Percentiles rank a stretch among this genome's conserved stretches.
Evolutionary conservation across 2,329 filamentous ascomycete species (phyloP).

Genomic region (Botrytis paeoniae): DNA sequence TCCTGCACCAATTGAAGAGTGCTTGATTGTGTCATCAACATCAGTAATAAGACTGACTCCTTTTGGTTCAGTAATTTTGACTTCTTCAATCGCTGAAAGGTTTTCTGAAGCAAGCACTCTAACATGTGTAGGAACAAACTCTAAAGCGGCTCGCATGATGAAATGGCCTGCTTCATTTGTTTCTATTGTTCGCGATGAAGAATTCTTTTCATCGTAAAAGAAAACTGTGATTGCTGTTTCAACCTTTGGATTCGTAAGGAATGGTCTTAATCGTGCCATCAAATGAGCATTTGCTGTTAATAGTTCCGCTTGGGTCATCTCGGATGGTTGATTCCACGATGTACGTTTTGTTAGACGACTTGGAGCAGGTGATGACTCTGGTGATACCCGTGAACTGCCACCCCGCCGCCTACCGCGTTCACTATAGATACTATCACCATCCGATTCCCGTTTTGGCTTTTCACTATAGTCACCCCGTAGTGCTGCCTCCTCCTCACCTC

Average conservation of each 20-base stretch:
- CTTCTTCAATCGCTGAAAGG: constrained; percentile 74
- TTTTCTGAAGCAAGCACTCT: constrained; percentile 82
- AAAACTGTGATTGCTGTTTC: constrained; percentile 83
- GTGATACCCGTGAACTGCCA: constrained; percentile 25
- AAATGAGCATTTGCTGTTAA: constrained; percentile 79
- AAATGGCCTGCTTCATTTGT: constrained; percentile 94
- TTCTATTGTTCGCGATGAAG: constrained; percentile 77
- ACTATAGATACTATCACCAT: constrained; percentile 36
- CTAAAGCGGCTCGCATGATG: constrained; percentile 70
- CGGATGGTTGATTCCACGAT: constrained; percentile 42
- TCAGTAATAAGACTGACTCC: constrained; percentile 95
- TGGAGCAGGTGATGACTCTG: constrained; percentile 36
- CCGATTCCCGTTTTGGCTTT: constrained; percentile 48
- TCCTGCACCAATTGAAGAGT: constrained; percentile 83
- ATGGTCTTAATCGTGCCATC: constrained; percentile 83
- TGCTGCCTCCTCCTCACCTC: constrained; percentile 68
- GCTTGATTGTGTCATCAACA: constrained; percentile 96
- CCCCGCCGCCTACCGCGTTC: constrained; percentile 25
- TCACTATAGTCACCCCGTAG: constrained; percentile 74
- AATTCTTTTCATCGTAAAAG: constrained; percentile 85
- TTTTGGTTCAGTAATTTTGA: constrained; percentile 71
- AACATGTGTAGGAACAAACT: constrained; percentile 88
- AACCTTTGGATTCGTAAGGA: constrained; percentile 79
- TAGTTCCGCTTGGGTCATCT: constrained; percentile 75
- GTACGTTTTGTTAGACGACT: constrained; percentile 45